Evolutionary conservation across 129 eudicot species (phyloP), one percentile per base, ranked within the genome.

Genomic region (Apium graveolens): DNA sequence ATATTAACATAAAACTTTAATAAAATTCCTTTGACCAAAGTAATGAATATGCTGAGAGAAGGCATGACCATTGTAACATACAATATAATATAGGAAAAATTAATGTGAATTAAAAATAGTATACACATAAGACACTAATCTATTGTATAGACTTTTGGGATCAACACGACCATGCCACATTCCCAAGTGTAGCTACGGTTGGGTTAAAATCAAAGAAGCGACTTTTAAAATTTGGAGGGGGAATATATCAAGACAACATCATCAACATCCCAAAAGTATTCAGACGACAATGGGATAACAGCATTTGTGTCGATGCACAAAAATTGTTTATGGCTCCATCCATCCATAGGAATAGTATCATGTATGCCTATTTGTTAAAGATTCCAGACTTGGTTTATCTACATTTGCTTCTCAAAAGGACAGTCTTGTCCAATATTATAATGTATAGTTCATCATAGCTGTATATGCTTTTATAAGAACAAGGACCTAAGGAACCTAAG

Each of bases 261-360:
- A 70, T 37, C 11, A 69, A 29, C 45, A 35, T 68, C 73, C 42
- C 73, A 68, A 11, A 68, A 27, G 39, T 70, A 34, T 70, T 70
- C 74, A 70, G 8, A 8, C 2, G 29, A 55, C 0, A 12, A 34
- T 5, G 17, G 27, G 11, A 71, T 71, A 39, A 42, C 4, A 20
- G 16, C 48, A 71, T n/a, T 17, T 38, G 75, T 71, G 75, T 49
- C 20, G 16, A 71, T 71, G 32, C 75, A 70, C 75, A 24, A 35
- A 70, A 38, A 3, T 70, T 70, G 75, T 7, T 70, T 16, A 70
- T 8, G 26, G 43, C 75, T 38, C 75, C 75, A 12, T 24, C n/a
- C n/a, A n/a, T n/a, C 0, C 26, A 38, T 1, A 38, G 9, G 75
- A 38, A 38, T 5, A 24, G 3, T 32, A 38, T 71, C 14, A 29